A percentile compares a stretch with the other conserved stretches of the same genome.
phyloP scores from a whole-genome alignment of 2,329 filamentous ascomycete genomes.

The Samsoniella hepiali region DNA sequence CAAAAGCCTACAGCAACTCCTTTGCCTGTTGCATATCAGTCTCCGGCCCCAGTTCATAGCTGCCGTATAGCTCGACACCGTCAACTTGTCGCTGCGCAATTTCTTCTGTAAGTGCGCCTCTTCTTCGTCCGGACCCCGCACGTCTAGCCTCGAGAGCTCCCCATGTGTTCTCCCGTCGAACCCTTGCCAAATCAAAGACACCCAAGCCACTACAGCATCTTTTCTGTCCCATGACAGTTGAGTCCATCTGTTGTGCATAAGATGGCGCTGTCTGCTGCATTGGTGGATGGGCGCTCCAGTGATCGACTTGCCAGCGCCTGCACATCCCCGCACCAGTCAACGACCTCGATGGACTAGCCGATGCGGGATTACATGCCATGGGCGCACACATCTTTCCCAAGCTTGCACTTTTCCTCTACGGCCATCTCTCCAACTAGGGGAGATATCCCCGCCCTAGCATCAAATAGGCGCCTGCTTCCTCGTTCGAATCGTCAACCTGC shows the following conservation, averaged over 20 bases:
- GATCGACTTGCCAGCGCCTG: not conserved
- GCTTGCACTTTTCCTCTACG: not conserved
- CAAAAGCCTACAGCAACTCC: not conserved
- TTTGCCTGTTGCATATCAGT: not conserved
- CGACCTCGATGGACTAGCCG: not conserved
- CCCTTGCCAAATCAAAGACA: not conserved
- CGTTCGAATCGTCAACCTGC: not conserved
- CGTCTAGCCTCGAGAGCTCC: constrained; percentile 1
- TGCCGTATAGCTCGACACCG: not conserved
- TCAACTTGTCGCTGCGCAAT: not conserved
- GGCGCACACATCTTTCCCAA: not conserved
- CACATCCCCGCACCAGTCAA: not conserved
- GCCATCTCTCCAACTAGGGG: not conserved
- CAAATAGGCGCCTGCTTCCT: not conserved
- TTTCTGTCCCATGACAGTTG: not conserved
- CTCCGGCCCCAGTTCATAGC: not conserved
- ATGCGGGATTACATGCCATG: constrained; percentile 11
- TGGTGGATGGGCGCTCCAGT: not conserved
- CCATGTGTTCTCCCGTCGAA: not conserved
- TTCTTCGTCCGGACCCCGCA: constrained; percentile 7
- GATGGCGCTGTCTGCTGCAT: not conserved
- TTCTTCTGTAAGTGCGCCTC: constrained; percentile 10
- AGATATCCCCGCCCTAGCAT: not conserved
- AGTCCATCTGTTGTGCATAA: not conserved
- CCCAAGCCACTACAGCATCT: not conserved